These are phyloP conservation scores for Polyplosphaeria fusca DNA, from an alignment of 495 filamentous ascomycete species.

Conservation along the genomic window DNA sequence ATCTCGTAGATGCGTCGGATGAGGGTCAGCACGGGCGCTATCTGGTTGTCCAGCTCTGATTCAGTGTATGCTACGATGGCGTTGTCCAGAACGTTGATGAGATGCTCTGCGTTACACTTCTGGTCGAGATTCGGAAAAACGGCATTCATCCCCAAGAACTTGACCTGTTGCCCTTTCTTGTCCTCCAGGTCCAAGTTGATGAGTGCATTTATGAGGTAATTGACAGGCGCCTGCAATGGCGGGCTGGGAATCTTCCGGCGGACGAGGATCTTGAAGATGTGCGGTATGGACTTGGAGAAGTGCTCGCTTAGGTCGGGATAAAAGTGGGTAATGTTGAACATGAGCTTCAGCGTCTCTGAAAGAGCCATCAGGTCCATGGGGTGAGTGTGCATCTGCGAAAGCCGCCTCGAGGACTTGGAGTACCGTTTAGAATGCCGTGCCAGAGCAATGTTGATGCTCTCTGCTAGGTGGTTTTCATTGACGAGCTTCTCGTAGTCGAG, in stretches of 20 bases:
- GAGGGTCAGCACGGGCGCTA: conserved; percentile 67
- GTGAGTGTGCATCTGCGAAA: conserved; percentile 33
- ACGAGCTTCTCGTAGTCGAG: conserved; percentile 67
- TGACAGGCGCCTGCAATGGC: conserved; percentile 59
- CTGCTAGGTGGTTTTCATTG: conserved; percentile 64
- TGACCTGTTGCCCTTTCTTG: conserved; percentile 41
- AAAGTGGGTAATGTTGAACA: conserved; percentile 82
- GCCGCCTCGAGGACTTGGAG: conserved; percentile 39
- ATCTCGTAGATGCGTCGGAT: conserved; percentile 69
- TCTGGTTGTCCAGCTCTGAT: conserved; percentile 63
- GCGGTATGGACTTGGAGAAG: conserved; percentile 66
- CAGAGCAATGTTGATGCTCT: conserved; percentile 60
- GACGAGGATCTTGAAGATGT: conserved; percentile 69
- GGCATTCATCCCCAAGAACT: conserved; percentile 29
- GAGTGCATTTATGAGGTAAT: conserved; percentile 72
- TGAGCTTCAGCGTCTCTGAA: conserved; percentile 76
- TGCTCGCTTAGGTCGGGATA: conserved; percentile 55
- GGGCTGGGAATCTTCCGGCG: conserved; percentile 53
- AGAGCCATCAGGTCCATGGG: conserved; percentile 79
- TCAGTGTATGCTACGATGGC: conserved; percentile 60
- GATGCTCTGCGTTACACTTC: conserved; percentile 59
- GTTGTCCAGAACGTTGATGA: conserved; percentile 71
- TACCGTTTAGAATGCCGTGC: conserved; percentile 62
- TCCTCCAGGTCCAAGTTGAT: conserved; percentile 69
- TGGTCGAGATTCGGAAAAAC: conserved; percentile 64